Evolutionary conservation across 2,329 filamentous ascomycete genomes (phyloP), one percentile per base, ranked within the genome.

Genomic region (Chrysoporthe cubensis): DNA sequence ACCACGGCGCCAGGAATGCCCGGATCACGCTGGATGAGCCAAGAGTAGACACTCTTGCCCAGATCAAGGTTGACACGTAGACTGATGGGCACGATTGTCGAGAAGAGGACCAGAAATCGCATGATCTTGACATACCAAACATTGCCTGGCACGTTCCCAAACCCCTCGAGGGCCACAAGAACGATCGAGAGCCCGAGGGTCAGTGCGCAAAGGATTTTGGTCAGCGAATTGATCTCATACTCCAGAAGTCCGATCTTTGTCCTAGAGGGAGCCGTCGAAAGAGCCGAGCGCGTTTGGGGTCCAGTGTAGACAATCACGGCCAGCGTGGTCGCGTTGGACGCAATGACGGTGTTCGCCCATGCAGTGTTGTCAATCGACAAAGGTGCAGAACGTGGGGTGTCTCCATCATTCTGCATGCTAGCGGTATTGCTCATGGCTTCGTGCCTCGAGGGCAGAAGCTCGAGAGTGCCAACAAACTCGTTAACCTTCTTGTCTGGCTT

Each of bases 61-160:
- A 99, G 91, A 76, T 99, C 96, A 21, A 99, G 84, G 76, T 99
- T 99, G 73, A 99, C 96, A 62, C 96, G 91, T 72, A 99, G 83
- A 80, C 94, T 97, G 78, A 99, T 97, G 1, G 96, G 96, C 37
- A 99, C 96, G 75, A 99, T 99, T 0, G 95, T 98, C n/a, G 95
- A 98, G 82, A 99, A 99, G 0, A 99, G 84, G 69, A 99, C 96
- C 71, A 99, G 82, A 77, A 98, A 99, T n/a, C 95, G 90, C 89
- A 97, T 96, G 74, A 98, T 97, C 71, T 96, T 95, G 72, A 98
- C 89, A 78, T 98, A 99, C 96, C 96, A 99, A 34, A 87, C 81
- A 65, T 88, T 87, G 26, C 85, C 87, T 65, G 88, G 83, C 1
- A 87, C 88, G 71, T 84, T 87, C 59, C 90, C 84, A 71, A 97